These are phyloP conservation scores for Backusella luteola DNA, from an alignment of 192 early-diverging fungal genomes.

Conservation along the genomic window DNA sequence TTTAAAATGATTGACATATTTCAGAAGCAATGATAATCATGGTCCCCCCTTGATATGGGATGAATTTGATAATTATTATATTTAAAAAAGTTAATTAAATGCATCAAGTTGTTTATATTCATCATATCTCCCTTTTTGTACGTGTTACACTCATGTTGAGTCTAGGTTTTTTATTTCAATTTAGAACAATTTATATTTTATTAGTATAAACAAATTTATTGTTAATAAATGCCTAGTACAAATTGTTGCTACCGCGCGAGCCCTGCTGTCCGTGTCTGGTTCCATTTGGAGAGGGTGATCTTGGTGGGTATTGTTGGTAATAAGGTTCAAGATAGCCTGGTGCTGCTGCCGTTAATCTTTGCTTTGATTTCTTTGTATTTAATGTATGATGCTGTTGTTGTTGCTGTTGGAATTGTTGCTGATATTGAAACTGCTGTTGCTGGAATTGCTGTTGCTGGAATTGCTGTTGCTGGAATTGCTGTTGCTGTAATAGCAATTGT, in stretches of 20 bases:
- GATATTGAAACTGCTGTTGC: neutral
- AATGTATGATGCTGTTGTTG: neutral
- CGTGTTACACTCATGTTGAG: neutral
- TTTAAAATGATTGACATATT: neutral
- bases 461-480: constrained; percentile 7
- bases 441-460: constrained; percentile 6
- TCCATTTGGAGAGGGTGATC: neutral
- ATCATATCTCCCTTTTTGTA: neutral
- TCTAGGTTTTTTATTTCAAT: neutral
- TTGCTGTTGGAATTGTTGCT: neutral
- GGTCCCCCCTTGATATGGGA: neutral
- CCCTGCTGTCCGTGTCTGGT: neutral
- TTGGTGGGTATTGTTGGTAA: neutral
- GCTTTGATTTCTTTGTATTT: neutral
- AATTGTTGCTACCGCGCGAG: neutral
- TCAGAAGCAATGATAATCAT: neutral
- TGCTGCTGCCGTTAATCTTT: neutral
- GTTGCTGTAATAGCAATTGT: neutral
- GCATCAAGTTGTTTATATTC: neutral
- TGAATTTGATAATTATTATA: neutral
- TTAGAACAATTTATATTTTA: neutral
- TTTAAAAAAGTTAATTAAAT: neutral
- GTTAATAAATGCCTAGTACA: neutral
- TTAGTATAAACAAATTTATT: neutral
- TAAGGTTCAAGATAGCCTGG: neutral